phyloP scores from a whole-genome alignment of 2,329 filamentous ascomycete genomes.

The Cladobotryum mycophilum region DNA sequence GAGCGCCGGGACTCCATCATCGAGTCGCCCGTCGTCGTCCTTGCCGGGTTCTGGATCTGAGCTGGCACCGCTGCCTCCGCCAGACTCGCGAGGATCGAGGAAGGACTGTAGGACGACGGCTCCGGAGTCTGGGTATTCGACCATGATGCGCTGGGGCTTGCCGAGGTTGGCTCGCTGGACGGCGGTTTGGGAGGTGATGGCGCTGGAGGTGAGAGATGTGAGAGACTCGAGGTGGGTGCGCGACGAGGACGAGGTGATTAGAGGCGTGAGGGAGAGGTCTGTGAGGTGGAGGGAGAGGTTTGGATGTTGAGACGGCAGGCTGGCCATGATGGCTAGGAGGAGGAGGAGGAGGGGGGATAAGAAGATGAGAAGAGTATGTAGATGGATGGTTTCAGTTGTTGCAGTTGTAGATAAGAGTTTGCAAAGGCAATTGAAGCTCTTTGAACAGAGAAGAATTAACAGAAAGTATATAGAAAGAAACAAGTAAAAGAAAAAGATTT shows the following conservation, averaged over 20 bases:
- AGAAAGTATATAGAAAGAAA: too few species aligned
- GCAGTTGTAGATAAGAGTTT: too few species aligned
- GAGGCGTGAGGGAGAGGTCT: constrained; percentile 50
- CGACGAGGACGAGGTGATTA: constrained; percentile 47
- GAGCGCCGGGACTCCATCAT: constrained; percentile 44
- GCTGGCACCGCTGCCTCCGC: constrained; percentile 9
- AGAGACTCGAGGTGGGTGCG: constrained; percentile 43
- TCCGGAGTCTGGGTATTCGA: constrained; percentile 45
- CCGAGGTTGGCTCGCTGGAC: constrained; percentile 49
- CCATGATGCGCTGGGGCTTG: constrained; percentile 49
- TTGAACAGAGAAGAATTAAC: too few species aligned
- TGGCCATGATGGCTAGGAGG: constrained; percentile 23
- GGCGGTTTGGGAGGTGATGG: constrained; percentile 47
- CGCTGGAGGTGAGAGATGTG: constrained; percentile 44
- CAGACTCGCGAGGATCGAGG: constrained; percentile 33
- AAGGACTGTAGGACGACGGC: constrained; percentile 41
- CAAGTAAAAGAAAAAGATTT: too few species aligned
- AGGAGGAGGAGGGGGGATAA: neutral
- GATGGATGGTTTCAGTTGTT: too few species aligned
- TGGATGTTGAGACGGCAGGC: constrained; percentile 43
- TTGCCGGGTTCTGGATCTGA: neutral
- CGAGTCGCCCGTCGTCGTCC: constrained; percentile 14
- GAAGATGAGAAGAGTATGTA: neutral
- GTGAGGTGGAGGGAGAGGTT: constrained; percentile 50
- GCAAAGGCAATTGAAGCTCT: too few species aligned